A percentile compares a stretch with the other conserved stretches of the same genome.
phyloP scores from a whole-genome alignment of 164 flowering plant species.

The Berberis vulgaris region DNA sequence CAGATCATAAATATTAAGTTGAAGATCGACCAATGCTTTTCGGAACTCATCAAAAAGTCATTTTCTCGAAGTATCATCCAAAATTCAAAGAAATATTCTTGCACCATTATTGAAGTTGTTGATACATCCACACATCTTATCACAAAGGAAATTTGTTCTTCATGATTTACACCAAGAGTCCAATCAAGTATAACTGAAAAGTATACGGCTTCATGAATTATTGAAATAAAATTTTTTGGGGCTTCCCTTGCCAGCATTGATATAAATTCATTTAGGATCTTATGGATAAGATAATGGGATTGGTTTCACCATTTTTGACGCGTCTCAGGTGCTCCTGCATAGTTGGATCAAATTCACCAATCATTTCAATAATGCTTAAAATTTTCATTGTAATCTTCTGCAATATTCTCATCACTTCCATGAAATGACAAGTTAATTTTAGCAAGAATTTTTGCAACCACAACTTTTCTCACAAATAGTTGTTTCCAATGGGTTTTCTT shows the following conservation, averaged over 20 bases:
- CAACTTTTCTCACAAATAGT: background rate
- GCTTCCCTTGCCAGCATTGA: background rate
- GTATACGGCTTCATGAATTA: conserved; percentile 1
- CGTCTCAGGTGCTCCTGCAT: background rate
- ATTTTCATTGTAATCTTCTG: background rate
- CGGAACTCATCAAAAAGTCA: background rate
- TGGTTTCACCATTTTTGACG: background rate
- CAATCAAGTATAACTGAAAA: conserved; percentile 4
- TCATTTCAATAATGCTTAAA: background rate
- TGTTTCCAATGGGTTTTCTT: background rate
- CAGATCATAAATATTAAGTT: conserved; percentile 4
- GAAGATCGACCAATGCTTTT: background rate
- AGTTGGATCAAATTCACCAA: too few species aligned
- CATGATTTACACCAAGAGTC: conserved; percentile 20
- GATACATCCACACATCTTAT: background rate
- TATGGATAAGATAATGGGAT: conserved; percentile 1
- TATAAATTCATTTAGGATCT: conserved; percentile 3
- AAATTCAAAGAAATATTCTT: conserved; percentile 1
- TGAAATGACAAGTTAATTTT: conserved; percentile 1
- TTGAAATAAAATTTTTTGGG: background rate
- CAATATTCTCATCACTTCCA: background rate
- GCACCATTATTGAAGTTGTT: background rate
- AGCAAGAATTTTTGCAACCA: background rate
- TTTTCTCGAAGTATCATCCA: background rate
- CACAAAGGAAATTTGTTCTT: conserved; percentile 10